Base-by-base conservation (phyloP, 2,329 filamentous ascomycete genomes). In the Rhynchosporium graminicola region DNA sequence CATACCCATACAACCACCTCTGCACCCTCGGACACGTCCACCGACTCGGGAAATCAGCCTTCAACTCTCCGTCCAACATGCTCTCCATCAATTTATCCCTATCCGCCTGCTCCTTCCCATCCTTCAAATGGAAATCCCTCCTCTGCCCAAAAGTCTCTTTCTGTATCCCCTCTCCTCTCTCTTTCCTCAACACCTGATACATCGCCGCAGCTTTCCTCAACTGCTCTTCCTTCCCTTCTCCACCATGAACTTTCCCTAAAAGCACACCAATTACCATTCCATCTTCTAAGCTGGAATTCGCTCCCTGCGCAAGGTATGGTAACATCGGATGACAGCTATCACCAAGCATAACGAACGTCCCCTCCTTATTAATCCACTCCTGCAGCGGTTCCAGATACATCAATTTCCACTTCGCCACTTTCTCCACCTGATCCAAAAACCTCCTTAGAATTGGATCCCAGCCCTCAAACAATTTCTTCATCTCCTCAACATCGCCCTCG, bases 391-490 rank as follows among this genome's bases (percentile, higher is more conserved):
- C 72, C 77, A 76, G 58, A 78, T 73, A 59, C 83, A 89, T 86
- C 40, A 91, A 73, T 70, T 85, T 87, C 88, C 88, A 91, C 73
- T 90, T 90, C 45, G 86, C 82, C 0, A 89, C 85, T 1, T 75
- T 79, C 43, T 83, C 79, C 0, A 89, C 85, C 48, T 80, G 78
- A 3, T 75, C 74, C 12, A 80, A 65, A 52, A 80, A 77, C 58
- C 74, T 72, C 0, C 65, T 71, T 31, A 83, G 59, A 52, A 87
- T 79, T 1, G 86, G 86, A 75, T 90, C 87, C 88, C 88, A 91
- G 0, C 77, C 79, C 5, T 76, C 74, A 69, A 90, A 89, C 1
- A 87, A 71, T 3, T 75, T 75, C 56, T 76, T 78, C 84, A 89
- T 87, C 74, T 90, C 85, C 12, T 84, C 81, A 0, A 86, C 68